phyloP scores from a whole-genome alignment of 129 eudicot genomes.

The Centella asiatica region DNA sequence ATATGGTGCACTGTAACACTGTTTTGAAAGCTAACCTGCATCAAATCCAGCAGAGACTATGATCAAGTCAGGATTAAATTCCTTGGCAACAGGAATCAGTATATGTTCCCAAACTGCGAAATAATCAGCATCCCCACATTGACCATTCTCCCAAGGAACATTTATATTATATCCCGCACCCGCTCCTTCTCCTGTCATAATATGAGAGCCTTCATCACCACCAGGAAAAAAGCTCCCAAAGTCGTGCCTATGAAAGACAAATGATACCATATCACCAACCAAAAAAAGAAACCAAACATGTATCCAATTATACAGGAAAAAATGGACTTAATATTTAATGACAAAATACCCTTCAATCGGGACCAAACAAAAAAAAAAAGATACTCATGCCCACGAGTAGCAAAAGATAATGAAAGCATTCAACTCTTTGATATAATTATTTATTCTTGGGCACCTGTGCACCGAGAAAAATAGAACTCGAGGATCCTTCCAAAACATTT shows the following conservation, averaged over 20 bases:
- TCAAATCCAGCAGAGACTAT: constrained; percentile 95
- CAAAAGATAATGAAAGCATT: background rate
- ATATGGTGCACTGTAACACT: background rate
- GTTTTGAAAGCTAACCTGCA: constrained; percentile 62
- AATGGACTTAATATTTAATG: background rate
- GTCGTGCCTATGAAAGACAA: constrained; percentile 50
- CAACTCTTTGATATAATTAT: background rate
- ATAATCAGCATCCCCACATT: constrained; percentile 92
- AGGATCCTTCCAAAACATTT: constrained; percentile 78
- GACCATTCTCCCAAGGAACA: constrained; percentile 87
- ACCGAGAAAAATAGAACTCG: constrained; percentile 91
- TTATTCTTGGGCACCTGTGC: constrained; percentile 52
- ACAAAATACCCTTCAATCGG: too few species aligned
- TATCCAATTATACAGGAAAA: background rate
- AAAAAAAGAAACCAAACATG: background rate
- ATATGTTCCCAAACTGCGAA: constrained; percentile 93
- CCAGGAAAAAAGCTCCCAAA: constrained; percentile 70
- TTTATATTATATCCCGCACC: constrained; percentile 87
- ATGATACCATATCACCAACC: constrained; percentile 7
- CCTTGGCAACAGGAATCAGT: constrained; percentile 83
- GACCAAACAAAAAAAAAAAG: background rate
- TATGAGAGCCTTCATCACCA: constrained; percentile 71
- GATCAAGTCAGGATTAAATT: constrained; percentile 72
- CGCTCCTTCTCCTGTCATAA: constrained; percentile 75
- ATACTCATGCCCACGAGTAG: background rate